A percentile compares a stretch with the other conserved stretches of the same genome.
Conservation (phyloP, 2,329 filamentous ascomycete species). For the Cladophialophora bantiana region DNA sequence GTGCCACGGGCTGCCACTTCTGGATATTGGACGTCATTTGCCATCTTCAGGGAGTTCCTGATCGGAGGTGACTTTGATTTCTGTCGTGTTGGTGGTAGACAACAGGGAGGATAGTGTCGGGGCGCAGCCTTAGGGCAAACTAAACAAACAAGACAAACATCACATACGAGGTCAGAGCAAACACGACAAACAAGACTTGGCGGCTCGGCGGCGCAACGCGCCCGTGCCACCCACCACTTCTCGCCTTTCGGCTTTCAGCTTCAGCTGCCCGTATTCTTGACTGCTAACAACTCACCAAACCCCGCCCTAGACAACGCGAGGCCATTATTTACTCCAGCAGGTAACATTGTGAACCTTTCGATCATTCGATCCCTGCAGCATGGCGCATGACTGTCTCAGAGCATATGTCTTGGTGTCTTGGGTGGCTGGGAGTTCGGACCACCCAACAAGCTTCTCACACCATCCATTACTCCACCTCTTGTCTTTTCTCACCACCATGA, state of each 20-base stretch:
- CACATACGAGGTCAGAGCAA: not conserved
- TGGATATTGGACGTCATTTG: constrained; percentile 26
- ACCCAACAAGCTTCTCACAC: constrained; percentile 15
- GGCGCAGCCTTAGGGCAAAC: not conserved
- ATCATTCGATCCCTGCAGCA: not conserved
- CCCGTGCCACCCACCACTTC: not conserved
- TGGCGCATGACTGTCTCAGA: constrained; percentile 2
- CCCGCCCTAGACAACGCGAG: not conserved
- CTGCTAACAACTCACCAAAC: not conserved
- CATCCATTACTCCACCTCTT: constrained; percentile 2
- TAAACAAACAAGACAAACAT: not conserved
- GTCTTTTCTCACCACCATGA: constrained; percentile 13
- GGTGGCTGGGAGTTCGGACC: constrained; percentile 18
- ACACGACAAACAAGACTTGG: constrained; percentile 12
- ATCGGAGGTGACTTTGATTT: not conserved
- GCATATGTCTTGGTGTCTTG: constrained; percentile 12
- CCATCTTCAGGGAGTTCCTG: constrained; percentile 9
- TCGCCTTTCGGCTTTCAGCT: not conserved
- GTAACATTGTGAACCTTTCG: not conserved
- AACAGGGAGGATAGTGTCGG: not conserved
- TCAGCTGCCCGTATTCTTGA: constrained; percentile 1
- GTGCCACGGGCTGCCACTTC: constrained; percentile 32
- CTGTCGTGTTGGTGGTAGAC: not conserved
- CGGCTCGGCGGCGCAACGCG: not conserved
- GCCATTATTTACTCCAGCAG: not conserved